Conservation (phyloP, 164 flowering plant species). For the Kingdonia uniflora region DNA sequence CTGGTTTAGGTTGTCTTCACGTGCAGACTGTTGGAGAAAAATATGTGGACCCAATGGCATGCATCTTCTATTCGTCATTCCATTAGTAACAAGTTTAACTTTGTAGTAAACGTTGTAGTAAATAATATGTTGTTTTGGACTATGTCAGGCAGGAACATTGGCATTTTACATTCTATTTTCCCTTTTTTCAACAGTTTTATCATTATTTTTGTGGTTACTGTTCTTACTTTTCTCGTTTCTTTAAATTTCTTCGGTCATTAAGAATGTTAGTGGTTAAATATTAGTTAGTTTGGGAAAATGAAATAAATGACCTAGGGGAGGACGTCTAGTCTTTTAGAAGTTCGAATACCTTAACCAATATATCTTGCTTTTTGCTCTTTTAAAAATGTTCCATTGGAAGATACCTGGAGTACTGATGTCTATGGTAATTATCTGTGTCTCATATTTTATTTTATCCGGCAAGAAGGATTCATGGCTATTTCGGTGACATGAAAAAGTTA, state of each 20-base stretch:
- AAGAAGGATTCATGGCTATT: slow-evolving; percentile 98
- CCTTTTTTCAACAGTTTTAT: slow-evolving; percentile 75
- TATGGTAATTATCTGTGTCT: not conserved
- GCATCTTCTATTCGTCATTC: slow-evolving; percentile 44
- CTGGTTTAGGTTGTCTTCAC: not conserved
- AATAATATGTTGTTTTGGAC: slow-evolving; percentile 8
- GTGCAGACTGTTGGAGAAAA: slow-evolving; percentile 64
- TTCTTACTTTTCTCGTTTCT: slow-evolving; percentile 79
- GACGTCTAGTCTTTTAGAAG: slow-evolving; percentile 92
- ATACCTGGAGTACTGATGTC: no score
- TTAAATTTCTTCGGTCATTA: slow-evolving; percentile 97
- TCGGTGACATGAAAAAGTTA: no score
- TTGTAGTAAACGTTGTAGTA: not conserved
- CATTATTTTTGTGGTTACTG: slow-evolving; percentile 89
- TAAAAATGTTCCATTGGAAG: no score
- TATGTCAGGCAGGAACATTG: slow-evolving; percentile 70
- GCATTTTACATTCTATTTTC: slow-evolving; percentile 87
- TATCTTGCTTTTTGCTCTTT: not conserved
- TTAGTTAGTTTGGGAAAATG: slow-evolving; percentile 99
- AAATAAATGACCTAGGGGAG: slow-evolving; percentile 84
- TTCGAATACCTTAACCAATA: slow-evolving; percentile 83
- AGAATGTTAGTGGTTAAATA: slow-evolving; percentile 92
- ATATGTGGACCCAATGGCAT: slow-evolving; percentile 82
- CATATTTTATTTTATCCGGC: slow-evolving; percentile 27
- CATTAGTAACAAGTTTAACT: not conserved